Evolutionary conservation across 345 rosid genomes (phyloP).

Genomic region (Gossypium raimondii): DNA sequence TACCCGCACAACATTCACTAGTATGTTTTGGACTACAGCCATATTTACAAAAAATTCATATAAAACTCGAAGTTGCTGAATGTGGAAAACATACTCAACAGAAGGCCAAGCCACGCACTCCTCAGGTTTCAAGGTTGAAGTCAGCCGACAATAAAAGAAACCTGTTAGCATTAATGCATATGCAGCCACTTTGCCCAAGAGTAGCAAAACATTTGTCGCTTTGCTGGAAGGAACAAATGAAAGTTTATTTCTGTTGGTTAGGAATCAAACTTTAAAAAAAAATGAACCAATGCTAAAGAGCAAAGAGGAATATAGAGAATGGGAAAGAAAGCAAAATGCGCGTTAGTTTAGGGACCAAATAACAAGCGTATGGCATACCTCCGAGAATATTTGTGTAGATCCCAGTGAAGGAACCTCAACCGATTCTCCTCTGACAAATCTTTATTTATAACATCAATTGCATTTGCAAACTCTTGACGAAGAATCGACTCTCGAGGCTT

Average conservation of each 20-base stretch:
- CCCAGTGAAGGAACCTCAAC: constrained; percentile 85
- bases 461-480: constrained; percentile 92
- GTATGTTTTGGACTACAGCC: background rate
- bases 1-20: background rate
- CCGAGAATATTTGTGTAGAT: constrained; percentile 76
- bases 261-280: background rate
- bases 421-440: constrained; percentile 73
- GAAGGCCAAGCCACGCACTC: constrained; percentile 41
- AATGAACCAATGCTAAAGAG: background rate
- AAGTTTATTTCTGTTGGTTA: constrained; percentile 10
- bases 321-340: background rate
- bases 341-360: background rate
- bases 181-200: constrained; percentile 81
- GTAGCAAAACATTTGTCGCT: constrained; percentile 66
- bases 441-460: constrained; percentile 85
- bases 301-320: background rate
- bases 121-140: constrained; percentile 54
- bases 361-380: constrained; percentile 41
- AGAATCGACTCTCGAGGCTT: constrained; percentile 94
- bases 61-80: background rate
- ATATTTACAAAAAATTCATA: background rate
- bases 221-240: constrained; percentile 49
- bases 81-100: constrained; percentile 53
- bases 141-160: constrained; percentile 79
- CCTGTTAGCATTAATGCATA: constrained; percentile 77